A percentile compares a stretch with the other conserved stretches of the same genome.
Evolutionary conservation across 345 rosid species (phyloP).

Genomic region (Hibiscus trionum): DNA sequence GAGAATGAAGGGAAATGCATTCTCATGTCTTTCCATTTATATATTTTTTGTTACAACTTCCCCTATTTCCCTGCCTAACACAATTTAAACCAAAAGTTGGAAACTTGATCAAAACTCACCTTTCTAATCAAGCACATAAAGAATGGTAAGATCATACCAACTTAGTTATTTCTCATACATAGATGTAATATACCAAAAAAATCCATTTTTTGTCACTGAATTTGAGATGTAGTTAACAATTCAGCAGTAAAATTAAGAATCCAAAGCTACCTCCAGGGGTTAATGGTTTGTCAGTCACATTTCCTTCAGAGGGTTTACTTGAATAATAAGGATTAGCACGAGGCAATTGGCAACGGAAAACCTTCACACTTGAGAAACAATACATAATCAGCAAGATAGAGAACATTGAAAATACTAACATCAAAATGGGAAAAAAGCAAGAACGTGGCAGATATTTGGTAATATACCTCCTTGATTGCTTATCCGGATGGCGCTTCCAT

Average conservation of each 20-base stretch:
- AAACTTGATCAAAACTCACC: neutral
- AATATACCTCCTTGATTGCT: conserved; percentile 52
- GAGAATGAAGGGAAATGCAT: neutral
- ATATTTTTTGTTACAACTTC: neutral
- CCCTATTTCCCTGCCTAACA: neutral
- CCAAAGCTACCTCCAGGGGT: conserved; percentile 51
- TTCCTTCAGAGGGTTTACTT: conserved; percentile 49
- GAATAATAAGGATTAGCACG: conserved; percentile 62
- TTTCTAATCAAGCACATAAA: neutral
- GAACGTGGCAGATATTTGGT: neutral
- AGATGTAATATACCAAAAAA: neutral
- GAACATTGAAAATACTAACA: neutral
- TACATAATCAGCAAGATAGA: conserved; percentile 9
- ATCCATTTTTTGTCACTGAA: neutral
- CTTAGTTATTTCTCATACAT: neutral
- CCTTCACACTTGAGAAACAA: conserved; percentile 56
- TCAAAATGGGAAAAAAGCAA: neutral
- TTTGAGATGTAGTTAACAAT: neutral
- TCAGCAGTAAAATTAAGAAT: neutral
- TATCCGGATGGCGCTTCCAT: conserved; percentile 60
- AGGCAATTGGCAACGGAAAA: conserved; percentile 79
- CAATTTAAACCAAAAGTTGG: neutral
- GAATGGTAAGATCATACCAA: neutral
- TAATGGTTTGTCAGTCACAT: conserved; percentile 51
- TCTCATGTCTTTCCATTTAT: neutral